Base-by-base conservation (phyloP, 2,329 filamentous ascomycete genomes). In the Phialemonium atrogriseum region DNA sequence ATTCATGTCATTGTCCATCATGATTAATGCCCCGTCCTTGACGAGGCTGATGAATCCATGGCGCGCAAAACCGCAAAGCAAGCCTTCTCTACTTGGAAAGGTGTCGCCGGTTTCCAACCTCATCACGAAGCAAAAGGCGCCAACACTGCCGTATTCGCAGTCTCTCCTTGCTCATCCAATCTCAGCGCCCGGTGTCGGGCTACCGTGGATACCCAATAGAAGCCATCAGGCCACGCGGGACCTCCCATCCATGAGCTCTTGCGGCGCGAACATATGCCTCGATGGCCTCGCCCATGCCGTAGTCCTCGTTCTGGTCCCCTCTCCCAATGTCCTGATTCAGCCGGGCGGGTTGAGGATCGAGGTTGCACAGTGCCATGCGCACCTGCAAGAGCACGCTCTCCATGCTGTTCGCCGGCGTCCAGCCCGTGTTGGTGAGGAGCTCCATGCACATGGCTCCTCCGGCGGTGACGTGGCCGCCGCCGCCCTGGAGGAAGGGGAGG, bases 361-460 rank as follows among this genome's bases (percentile, higher is more conserved):
- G 59, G 29, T 70, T 80, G 33, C 67, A 75, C 10, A 94, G 72
- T 0, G 84, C 84, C 59, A 93, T 60, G 14, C 83, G 78, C 15
- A 95, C 78, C 52, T 93, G 84, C 16, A 94, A 53, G 10, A 95
- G 60, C 4, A 94, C 77, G 31, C 76, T 80, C 51, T 94, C 87
- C 42, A 94, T 77, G 12, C 73, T 77, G 30, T 69, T 74, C 1
- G 72, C 77, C 0, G 82, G 77, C 14, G 69, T 77, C 88, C 88
- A 95, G 16, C 87, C 88, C 6, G 75, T 73, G 52, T 80, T 86
- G 1, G 87, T 94, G 39, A 94, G 66, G 5, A 91, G 66, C 55
- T 91, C 80, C 76, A 93, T 88, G 54, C 73, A 77, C 59, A 95
- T 74, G 2, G 87, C 84, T 2, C 88, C 88, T 15, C 88, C 88